These are phyloP conservation scores for Umbelopsis sp. DNA, from an alignment of 371 early-diverging fungal genomes.

Conservation along the genomic window DNA sequence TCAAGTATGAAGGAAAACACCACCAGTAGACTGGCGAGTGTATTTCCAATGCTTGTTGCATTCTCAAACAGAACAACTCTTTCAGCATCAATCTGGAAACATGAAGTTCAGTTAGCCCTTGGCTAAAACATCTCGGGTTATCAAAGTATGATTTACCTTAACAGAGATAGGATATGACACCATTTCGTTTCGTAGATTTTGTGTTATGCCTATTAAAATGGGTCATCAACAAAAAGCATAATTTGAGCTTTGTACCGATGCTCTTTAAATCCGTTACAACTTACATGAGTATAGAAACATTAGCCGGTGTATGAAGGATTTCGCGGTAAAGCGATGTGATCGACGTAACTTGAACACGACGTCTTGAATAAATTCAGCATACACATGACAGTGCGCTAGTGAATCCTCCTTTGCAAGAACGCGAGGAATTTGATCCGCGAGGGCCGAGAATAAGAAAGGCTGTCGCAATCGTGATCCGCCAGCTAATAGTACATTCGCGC, in stretches of 20 bases:
- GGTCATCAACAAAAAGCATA: not conserved
- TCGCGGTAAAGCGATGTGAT: not conserved
- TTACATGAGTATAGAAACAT: not conserved
- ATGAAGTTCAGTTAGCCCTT: not conserved
- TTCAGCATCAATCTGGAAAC: not conserved
- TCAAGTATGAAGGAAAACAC: not conserved
- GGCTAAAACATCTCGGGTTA: not conserved
- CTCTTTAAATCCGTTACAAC: not conserved
- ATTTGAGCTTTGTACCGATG: not conserved
- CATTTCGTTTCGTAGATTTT: not conserved
- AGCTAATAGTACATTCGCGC: constrained; percentile 1
- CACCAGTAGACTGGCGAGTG: not conserved
- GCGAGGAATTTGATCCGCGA: not conserved
- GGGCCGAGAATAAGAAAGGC: not conserved
- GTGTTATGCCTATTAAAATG: not conserved
- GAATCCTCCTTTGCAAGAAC: not conserved
- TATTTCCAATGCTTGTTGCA: not conserved
- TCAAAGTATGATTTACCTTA: not conserved
- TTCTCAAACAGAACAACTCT: not conserved
- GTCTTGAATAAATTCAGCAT: not conserved
- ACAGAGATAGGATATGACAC: not conserved
- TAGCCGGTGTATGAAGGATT: not conserved
- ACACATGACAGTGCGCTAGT: not conserved
- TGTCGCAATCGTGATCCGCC: not conserved
- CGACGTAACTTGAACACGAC: not conserved